Percentiles rank a stretch among this genome's conserved stretches.
Evolutionary conservation across 805 yeast species (phyloP).

Genomic region (Metschnikowia henanensis): DNA sequence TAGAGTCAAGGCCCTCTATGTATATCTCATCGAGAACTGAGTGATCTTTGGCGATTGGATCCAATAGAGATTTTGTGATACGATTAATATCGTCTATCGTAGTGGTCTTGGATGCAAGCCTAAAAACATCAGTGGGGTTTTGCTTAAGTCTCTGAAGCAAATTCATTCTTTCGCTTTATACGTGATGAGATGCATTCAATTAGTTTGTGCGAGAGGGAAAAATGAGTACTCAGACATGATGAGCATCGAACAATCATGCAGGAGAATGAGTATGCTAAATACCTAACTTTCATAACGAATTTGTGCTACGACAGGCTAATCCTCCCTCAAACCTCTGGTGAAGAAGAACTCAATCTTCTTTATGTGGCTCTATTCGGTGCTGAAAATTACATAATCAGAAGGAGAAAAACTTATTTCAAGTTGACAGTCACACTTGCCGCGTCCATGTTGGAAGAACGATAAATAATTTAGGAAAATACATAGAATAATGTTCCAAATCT

Average conservation of each 20-base stretch:
- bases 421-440: too few species aligned
- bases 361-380: too few species aligned
- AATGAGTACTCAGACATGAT: slow-evolving; percentile 7
- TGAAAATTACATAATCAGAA: too few species aligned
- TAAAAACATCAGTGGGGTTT: slow-evolving; percentile 17
- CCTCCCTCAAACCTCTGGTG: too few species aligned
- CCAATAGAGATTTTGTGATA: slow-evolving; percentile 51
- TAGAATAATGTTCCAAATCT: too few species aligned
- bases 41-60: slow-evolving; percentile 52
- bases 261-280: background rate
- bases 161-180: slow-evolving; percentile 10
- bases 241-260: slow-evolving; percentile 19
- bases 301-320: too few species aligned
- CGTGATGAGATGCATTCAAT: background rate
- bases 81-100: slow-evolving; percentile 24
- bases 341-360: too few species aligned
- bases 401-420: too few species aligned
- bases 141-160: slow-evolving; percentile 14
- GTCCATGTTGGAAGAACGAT: too few species aligned
- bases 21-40: slow-evolving; percentile 80
- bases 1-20: slow-evolving; percentile 83
- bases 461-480: too few species aligned
- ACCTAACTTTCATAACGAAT: too few species aligned
- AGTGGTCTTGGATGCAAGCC: slow-evolving; percentile 8
- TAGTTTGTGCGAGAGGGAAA: slow-evolving; percentile 8